Evolutionary conservation across 305 asterid genomes (phyloP), one percentile per base, ranked within the genome.

Genomic region (Petunia hybrid): DNA sequence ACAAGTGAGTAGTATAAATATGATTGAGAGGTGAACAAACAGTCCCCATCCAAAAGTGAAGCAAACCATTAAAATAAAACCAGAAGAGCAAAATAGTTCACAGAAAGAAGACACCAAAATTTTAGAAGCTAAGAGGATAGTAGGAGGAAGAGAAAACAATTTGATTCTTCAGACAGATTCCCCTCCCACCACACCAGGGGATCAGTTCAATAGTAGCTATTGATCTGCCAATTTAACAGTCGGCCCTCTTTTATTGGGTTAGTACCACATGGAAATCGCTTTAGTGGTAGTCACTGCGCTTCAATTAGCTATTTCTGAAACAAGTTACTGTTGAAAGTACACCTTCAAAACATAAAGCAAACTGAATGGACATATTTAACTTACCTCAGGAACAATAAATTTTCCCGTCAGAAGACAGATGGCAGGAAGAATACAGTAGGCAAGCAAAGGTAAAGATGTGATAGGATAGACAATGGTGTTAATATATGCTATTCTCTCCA

Each of bases 391-490:
- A 81, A 91, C 90, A 88, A 91, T 91, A 35, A 91, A 91, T 76
- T 89, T 91, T 80, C 89, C 89, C 0, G 95, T 91, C 66, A 91
- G 95, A 71, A 91, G 93, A 83, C 95, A 91, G 80, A 91, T 82
- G 80, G 95, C 93, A 55, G 95, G 95, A 61, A 91, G 95, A 6
- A 87, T 76, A 56, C 95, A 91, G 82, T 91, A 91, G 40, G 92
- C 92, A 57, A 91, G 69, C 85, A 91, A 84, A 1, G 95, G 95
- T 62, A 91, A 80, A 5, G 95, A 90, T 39, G 95, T 91, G 88
- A 91, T 87, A 3, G 95, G 95, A 87, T 91, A 91, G 22, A 91
- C 93, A 13, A 88, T 91, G 76, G 93, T 90, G 85, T 91, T 91
- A 85, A 91, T 90, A 78, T 91, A 91, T 1, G 95, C 93, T 77